phyloP scores from a whole-genome alignment of 495 filamentous ascomycete species.

The Penicillium lagena region DNA sequence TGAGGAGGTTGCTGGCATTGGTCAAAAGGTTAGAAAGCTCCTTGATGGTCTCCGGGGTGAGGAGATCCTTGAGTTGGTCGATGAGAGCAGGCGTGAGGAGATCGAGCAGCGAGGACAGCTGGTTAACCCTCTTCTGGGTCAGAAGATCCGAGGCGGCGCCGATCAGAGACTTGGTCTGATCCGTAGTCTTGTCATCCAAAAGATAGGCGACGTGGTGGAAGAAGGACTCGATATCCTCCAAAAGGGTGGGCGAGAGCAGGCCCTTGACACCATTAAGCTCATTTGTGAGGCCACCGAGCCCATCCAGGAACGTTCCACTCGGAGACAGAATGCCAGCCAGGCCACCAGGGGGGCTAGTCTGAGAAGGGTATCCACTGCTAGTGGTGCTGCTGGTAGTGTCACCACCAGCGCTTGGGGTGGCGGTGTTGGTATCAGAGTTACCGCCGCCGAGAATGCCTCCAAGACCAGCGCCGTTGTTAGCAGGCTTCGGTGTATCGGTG shows the following conservation, averaged over 20 bases:
- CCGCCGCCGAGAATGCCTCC: too few species aligned
- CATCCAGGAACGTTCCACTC: slow-evolving; percentile 11
- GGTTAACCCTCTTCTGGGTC: slow-evolving; percentile 17
- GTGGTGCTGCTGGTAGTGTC: neutral
- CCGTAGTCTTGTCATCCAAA: slow-evolving; percentile 33
- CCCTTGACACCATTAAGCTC: slow-evolving; percentile 32
- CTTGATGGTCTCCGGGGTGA: slow-evolving; percentile 29
- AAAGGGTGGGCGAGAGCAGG: slow-evolving; percentile 33
- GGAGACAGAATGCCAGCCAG: neutral
- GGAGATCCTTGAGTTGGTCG: slow-evolving; percentile 2
- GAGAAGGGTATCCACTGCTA: neutral
- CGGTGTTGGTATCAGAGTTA: too few species aligned
- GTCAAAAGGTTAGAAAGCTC: slow-evolving; percentile 31
- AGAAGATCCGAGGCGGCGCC: slow-evolving; percentile 20
- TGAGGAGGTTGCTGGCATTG: slow-evolving; percentile 29
- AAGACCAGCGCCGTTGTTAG: too few species aligned
- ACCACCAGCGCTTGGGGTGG: neutral
- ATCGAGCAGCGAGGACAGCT: slow-evolving; percentile 25
- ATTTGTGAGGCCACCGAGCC: slow-evolving; percentile 31
- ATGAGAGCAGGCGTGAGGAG: too few species aligned
- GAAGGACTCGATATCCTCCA: slow-evolving; percentile 37
- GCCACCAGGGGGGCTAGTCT: neutral
- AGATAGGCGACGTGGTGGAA: slow-evolving; percentile 38
- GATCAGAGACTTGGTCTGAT: slow-evolving; percentile 28
- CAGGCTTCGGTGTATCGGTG: too few species aligned